These are phyloP conservation scores for Nannochloris sp. DNA, from an alignment of 139 green algal genomes.

Conservation along the genomic window DNA sequence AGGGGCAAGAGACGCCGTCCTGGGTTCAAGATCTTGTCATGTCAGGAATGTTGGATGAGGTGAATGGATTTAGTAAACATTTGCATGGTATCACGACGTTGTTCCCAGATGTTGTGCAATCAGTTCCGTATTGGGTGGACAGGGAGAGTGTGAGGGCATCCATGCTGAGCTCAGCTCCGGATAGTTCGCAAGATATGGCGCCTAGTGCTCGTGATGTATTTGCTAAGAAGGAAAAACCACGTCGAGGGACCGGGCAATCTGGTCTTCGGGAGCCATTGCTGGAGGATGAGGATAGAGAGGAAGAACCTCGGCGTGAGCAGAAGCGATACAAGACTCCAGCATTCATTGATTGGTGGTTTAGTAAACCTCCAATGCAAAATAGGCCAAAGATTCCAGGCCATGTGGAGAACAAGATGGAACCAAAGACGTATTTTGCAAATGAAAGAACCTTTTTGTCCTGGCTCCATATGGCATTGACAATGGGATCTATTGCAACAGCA, in stretches of 20 bases:
- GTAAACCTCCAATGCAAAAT: conserved; percentile 11
- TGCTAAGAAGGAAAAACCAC: conserved; percentile 11
- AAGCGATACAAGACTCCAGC: background rate
- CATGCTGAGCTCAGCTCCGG: conserved; percentile 48
- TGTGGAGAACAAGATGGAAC: conserved; percentile 17
- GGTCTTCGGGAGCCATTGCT: background rate
- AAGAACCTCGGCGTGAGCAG: background rate
- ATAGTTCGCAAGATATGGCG: conserved; percentile 11
- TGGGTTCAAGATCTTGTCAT: conserved; percentile 80
- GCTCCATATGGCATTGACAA: conserved; percentile 88
- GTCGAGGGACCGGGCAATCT: conserved; percentile 2
- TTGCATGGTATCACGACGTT: conserved; percentile 76
- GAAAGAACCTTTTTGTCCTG: conserved; percentile 93
- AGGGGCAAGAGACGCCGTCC: conserved; percentile 54
- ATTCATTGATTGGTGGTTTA: conserved; percentile 25
- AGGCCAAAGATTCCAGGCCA: conserved; percentile 3
- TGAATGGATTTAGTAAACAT: conserved; percentile 94
- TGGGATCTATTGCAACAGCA: conserved; percentile 67
- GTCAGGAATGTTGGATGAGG: conserved; percentile 40
- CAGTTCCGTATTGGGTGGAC: conserved; percentile 92
- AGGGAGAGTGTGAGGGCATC: conserved; percentile 60
- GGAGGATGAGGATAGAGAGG: background rate
- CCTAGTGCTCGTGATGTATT: conserved; percentile 14
- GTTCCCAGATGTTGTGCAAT: conserved; percentile 77
- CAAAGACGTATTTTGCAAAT: conserved; percentile 88